Evolutionary conservation across 495 filamentous ascomycete genomes (phyloP).

Genomic region (Neurospora sp.): DNA sequence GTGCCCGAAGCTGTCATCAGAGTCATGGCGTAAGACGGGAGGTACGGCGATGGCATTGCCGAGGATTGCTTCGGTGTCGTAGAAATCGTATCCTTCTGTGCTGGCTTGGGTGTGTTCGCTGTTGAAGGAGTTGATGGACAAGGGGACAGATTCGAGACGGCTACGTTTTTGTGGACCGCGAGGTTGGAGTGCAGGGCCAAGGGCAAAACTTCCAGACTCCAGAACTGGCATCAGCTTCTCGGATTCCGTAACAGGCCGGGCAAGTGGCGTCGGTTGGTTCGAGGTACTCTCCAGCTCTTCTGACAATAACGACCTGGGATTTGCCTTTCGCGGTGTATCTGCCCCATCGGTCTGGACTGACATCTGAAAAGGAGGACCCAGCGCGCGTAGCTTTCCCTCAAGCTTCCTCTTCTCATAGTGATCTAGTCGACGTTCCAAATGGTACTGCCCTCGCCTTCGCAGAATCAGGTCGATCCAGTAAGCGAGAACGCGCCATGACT

Average conservation of each 20-base stretch:
- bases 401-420: conserved; percentile 13
- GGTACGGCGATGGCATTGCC: conserved; percentile 33
- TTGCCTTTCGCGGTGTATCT: conserved; percentile 27
- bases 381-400: conserved; percentile 13
- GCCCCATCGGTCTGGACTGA: conserved; percentile 15
- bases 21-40: conserved; percentile 52
- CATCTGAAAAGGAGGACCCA: conserved; percentile 1
- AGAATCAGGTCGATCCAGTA: conserved; percentile 53
- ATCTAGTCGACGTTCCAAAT: conserved; percentile 34
- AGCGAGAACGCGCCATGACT: conserved; percentile 64
- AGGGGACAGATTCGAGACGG: conserved; percentile 33
- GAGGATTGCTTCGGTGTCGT: conserved; percentile 37
- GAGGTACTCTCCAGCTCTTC: conserved; percentile 62
- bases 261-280: conserved; percentile 69
- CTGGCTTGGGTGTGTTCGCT: conserved; percentile 34
- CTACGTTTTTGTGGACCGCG: conserved; percentile 16
- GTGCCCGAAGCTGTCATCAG: conserved; percentile 62
- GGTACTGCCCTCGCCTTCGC: conserved; percentile 44
- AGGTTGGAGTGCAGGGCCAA: conserved; percentile 28
- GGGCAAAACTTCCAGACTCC: conserved; percentile 31
- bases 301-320: conserved; percentile 27
- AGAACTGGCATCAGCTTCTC: conserved; percentile 27
- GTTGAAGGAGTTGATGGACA: conserved; percentile 30
- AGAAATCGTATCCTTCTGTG: conserved; percentile 48
- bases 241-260: conserved; percentile 47